Base-by-base conservation (phyloP, 2,329 filamentous ascomycete species). In the Didymella pomorum region DNA sequence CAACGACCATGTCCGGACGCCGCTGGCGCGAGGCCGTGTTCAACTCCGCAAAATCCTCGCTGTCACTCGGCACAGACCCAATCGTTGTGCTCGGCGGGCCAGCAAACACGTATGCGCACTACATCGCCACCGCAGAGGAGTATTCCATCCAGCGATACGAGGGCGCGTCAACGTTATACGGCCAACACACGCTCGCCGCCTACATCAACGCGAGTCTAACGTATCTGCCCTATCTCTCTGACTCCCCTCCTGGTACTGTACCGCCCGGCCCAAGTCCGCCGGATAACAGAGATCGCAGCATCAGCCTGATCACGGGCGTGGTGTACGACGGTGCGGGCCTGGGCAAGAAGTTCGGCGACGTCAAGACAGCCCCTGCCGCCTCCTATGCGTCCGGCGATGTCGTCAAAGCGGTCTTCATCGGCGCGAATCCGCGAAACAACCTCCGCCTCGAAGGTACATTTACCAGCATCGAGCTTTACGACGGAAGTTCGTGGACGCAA, bases 121-220 rank as follows among this genome's bases (percentile, higher is more conserved):
- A 94, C 76, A 87, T 92, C 58, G 78, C 88, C 1, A 94, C 92
- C 0, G 84, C 87, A 26, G 91, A 96, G 74, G 91, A 96, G 76
- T 96, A 95, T 74, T 79, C 80, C 12, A 82, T 95, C 44, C 94
- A 97, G 79, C 89, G 94, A 10, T 97, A 97, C 78, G 94, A 98
- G 79, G 94, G 93, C n/a, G 94, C 92, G 0, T 94, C 90, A 7
- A 98, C 94, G 0, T 86, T 98, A 2, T 95, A 91, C 74, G 94
- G 94, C 0, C 90, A 85, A 2, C 87, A 93, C 75, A 91, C 92
- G 0, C 84, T 97, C 11, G 86, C 90, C 33, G 94, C 93, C 0
- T 95, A 95, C 79, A 91, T 97, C 79, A 93, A 96, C 75, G 82
- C 94, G 42, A 93, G 92, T 0, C 81, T 93, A n/a, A 84, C 83